Evolutionary conservation across 495 filamentous ascomycete genomes (phyloP).

Genomic region (Tuber magnatum): DNA sequence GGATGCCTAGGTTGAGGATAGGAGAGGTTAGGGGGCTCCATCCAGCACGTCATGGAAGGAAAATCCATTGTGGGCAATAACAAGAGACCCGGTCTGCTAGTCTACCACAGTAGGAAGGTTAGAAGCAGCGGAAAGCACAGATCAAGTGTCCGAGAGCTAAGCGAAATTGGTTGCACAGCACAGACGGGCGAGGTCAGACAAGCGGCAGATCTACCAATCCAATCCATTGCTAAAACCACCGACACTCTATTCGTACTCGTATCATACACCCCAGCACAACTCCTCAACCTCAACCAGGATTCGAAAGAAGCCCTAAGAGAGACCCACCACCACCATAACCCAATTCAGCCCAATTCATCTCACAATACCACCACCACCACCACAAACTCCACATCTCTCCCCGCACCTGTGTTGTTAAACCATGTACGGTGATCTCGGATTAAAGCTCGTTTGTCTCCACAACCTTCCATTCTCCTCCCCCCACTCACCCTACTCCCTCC

Average conservation of each 20-base stretch:
- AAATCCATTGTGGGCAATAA: neutral
- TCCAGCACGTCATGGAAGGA: neutral
- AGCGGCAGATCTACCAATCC: neutral
- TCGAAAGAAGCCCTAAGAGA: neutral
- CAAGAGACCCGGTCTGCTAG: neutral
- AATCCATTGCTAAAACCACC: neutral
- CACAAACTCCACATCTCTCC: conserved; percentile 8
- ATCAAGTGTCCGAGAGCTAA: neutral
- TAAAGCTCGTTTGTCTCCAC: conserved; percentile 60
- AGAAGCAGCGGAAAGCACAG: neutral
- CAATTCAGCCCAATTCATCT: neutral
- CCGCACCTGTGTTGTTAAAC: conserved; percentile 15
- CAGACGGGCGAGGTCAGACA: neutral
- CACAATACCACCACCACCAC: neutral
- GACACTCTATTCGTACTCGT: neutral
- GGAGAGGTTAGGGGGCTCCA: neutral
- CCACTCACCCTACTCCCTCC: conserved; percentile 11
- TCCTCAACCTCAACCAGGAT: neutral
- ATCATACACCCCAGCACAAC: neutral
- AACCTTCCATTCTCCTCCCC: conserved; percentile 2
- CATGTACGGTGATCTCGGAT: conserved; percentile 90
- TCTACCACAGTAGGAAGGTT: neutral
- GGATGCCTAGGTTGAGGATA: neutral
- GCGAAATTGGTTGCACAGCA: neutral
- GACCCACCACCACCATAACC: neutral